Evolutionary conservation across 345 rosid species (phyloP).

Genomic region (Hypericum androsaemum): DNA sequence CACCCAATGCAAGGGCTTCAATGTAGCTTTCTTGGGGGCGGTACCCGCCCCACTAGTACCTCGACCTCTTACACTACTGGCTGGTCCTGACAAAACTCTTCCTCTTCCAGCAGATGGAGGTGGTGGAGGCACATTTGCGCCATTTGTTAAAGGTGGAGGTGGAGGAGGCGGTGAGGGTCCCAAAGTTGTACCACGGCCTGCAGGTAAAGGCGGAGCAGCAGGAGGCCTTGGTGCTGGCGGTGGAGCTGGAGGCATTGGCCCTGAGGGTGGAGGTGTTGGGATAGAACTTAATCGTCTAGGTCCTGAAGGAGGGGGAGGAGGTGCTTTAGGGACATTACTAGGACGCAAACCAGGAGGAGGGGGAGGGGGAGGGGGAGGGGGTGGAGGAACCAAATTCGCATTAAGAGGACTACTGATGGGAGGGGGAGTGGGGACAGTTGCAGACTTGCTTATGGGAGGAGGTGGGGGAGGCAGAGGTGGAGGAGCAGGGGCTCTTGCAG

Average conservation of each 20-base stretch:
- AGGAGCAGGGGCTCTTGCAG: slow-evolving; percentile 1
- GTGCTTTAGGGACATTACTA: not conserved
- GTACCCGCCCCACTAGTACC: slow-evolving; percentile 30
- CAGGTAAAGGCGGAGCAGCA: slow-evolving; percentile 47
- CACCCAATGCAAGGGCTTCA: slow-evolving; percentile 94
- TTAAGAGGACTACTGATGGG: slow-evolving; percentile 14
- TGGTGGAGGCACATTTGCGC: slow-evolving; percentile 54
- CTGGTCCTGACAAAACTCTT: slow-evolving; percentile 32
- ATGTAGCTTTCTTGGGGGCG: slow-evolving; percentile 52
- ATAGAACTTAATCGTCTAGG: slow-evolving; percentile 8
- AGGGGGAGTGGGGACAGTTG: slow-evolving; percentile 19
- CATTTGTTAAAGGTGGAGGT: slow-evolving; percentile 42
- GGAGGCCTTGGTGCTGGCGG: slow-evolving; percentile 49
- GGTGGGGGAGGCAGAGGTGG: slow-evolving; percentile 14
- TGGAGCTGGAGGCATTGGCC: slow-evolving; percentile 48
- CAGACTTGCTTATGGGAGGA: not conserved
- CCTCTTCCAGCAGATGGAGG: slow-evolving; percentile 63
- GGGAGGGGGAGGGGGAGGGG: slow-evolving; percentile 22
- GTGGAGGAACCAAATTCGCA: slow-evolving; percentile 25
- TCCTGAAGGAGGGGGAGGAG: slow-evolving; percentile 10
- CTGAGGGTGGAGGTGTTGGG: slow-evolving; percentile 16
- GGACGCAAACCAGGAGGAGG: not conserved
- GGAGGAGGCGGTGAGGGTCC: slow-evolving; percentile 26
- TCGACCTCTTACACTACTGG: slow-evolving; percentile 49
- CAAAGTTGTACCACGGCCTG: slow-evolving; percentile 18